These are phyloP conservation scores for Hypomyces perniciosus DNA, from an alignment of 2,329 filamentous ascomycete genomes.

Conservation along the genomic window DNA sequence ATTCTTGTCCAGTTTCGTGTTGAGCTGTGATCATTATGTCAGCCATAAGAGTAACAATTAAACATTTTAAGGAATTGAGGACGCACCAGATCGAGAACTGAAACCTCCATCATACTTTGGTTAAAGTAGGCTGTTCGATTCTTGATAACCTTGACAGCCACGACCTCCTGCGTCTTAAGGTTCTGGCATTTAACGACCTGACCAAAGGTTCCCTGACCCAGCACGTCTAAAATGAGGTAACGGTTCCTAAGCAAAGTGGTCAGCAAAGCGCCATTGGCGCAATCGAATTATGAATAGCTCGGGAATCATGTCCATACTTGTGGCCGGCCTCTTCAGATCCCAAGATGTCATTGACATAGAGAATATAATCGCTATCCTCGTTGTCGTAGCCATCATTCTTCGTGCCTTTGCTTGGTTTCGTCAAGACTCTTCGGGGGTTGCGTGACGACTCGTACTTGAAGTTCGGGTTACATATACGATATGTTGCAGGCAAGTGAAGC, in stretches of 20 bases:
- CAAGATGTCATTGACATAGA: conserved; percentile 97
- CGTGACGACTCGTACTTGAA: conserved; percentile 99
- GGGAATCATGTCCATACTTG: conserved; percentile 57
- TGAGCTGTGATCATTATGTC: conserved; percentile 53
- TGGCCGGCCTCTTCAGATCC: conserved; percentile 97
- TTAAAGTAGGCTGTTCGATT: conserved; percentile 99
- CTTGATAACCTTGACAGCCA: conserved; percentile 98
- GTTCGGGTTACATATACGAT: conserved; percentile 93
- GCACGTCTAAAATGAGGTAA: conserved; percentile 92
- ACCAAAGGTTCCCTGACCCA: conserved; percentile 95
- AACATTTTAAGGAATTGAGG: not conserved
- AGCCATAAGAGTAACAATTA: not conserved
- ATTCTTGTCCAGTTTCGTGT: conserved; percentile 98
- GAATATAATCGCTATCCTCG: conserved; percentile 97
- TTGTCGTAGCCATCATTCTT: conserved; percentile 99
- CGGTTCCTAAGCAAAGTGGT: conserved; percentile 59
- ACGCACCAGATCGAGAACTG: conserved; percentile 83
- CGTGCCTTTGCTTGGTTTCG: conserved; percentile 94
- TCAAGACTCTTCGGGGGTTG: conserved; percentile 90
- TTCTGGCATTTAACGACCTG: conserved; percentile 99
- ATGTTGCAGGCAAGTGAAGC: conserved; percentile 85
- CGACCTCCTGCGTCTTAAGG: conserved; percentile 94
- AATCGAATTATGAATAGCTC: not conserved
- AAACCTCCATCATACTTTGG: conserved; percentile 99
- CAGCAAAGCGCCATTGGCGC: not conserved